phyloP scores from a whole-genome alignment of 768 basidiomycete genomes.

The Tulasnella calospora region DNA sequence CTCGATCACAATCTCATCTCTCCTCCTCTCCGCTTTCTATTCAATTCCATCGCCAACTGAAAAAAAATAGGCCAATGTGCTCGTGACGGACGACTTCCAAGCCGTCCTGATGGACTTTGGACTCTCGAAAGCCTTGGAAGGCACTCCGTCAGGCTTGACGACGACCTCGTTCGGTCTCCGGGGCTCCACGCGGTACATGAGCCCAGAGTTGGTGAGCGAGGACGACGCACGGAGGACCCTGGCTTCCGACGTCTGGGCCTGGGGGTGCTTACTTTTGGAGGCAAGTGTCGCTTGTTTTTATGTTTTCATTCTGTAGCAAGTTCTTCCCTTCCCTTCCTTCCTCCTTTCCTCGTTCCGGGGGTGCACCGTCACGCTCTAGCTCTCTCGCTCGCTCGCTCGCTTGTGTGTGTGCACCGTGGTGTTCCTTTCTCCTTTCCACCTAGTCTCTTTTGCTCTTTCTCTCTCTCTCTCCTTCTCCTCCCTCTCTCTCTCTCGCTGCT shows the following conservation, averaged over 20 bases:
- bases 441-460: not conserved
- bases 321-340: not conserved
- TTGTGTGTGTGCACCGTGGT: not conserved
- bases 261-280: constrained; percentile 20
- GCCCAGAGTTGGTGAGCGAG: constrained; percentile 17
- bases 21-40: too few species aligned
- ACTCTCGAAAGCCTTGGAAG: not conserved
- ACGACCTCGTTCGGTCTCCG: not conserved
- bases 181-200: constrained; percentile 8
- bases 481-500: not conserved
- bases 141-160: constrained; percentile 13
- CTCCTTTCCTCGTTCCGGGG: not conserved
- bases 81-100: constrained; percentile 11
- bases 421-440: not conserved
- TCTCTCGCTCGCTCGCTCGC: not conserved
- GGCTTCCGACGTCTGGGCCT: constrained; percentile 20
- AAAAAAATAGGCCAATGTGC: constrained; percentile 12
- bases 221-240: constrained; percentile 7
- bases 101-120: constrained; percentile 19
- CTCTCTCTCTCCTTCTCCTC: not conserved
- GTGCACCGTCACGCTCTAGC: not conserved
- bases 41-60: too few species aligned
- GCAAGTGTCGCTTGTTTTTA: too few species aligned
- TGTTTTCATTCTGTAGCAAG: not conserved
- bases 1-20: too few species aligned